Percentiles rank a stretch among this genome's conserved stretches.
Conservation (phyloP, 495 filamentous ascomycete species). For the Lasiosphaeriaceae sp. region DNA sequence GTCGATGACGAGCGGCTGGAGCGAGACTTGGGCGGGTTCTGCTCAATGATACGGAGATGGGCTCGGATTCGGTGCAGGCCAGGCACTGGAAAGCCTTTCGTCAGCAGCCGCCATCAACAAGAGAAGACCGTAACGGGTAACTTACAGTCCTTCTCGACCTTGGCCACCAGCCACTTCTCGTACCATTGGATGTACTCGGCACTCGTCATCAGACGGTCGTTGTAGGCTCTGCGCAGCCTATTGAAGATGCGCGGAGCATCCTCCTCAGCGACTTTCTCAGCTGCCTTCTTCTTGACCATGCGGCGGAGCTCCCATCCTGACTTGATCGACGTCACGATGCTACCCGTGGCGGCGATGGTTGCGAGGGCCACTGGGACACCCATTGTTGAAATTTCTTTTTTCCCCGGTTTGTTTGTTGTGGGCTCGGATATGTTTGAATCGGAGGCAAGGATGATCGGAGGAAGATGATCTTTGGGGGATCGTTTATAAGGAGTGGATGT, state of each 20-base stretch:
- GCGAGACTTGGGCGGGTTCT: conserved; percentile 6
- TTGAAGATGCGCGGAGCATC: conserved; percentile 22
- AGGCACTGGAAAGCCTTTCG: conserved; percentile 1
- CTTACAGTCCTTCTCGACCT: conserved; percentile 21
- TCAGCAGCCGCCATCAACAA: neutral
- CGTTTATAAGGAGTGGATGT: neutral
- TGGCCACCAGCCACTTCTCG: conserved; percentile 21
- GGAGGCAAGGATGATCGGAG: neutral
- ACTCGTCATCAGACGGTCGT: conserved; percentile 10
- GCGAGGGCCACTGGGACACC: conserved; percentile 17
- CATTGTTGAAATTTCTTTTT: conserved; percentile 2
- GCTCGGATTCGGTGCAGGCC: conserved; percentile 17
- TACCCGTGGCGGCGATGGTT: conserved; percentile 20
- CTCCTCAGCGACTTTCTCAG: conserved; percentile 15
- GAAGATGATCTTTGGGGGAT: neutral
- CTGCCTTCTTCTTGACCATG: conserved; percentile 20
- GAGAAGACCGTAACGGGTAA: neutral
- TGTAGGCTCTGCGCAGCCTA: conserved; percentile 16
- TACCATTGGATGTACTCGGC: conserved; percentile 20
- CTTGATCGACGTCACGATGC: conserved; percentile 25
- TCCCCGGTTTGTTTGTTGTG: neutral
- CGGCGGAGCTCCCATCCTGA: conserved; percentile 23
- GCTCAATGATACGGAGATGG: conserved; percentile 15
- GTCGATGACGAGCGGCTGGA: neutral
- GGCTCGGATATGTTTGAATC: neutral